These are phyloP conservation scores for Ananas comosus DNA, from an alignment of 176 grass and related monocot genomes.

Conservation along the genomic window DNA sequence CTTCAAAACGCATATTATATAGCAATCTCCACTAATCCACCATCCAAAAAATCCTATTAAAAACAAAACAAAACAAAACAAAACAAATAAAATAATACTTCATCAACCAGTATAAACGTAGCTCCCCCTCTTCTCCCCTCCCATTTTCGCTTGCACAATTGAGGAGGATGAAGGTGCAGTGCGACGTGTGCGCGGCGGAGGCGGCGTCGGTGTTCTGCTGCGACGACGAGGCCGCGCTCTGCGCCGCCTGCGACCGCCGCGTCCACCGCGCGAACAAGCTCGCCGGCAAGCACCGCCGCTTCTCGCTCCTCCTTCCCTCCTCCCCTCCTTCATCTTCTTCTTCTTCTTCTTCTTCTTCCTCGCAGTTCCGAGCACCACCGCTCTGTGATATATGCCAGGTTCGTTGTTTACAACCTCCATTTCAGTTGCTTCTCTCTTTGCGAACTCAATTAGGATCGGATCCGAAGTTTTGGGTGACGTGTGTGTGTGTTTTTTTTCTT, in stretches of 20 bases:
- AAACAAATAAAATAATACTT: too few species aligned
- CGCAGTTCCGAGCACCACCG: slow-evolving; percentile 17
- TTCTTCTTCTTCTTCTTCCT: slow-evolving; percentile 8
- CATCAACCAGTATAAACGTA: too few species aligned
- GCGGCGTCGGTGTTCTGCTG: slow-evolving; percentile 76
- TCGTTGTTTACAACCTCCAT: not conserved
- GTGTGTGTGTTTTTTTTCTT: not conserved
- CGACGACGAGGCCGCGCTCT: slow-evolving; percentile 85
- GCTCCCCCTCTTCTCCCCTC: too few species aligned
- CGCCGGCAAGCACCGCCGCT: slow-evolving; percentile 71
- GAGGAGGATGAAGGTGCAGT: slow-evolving; percentile 55
- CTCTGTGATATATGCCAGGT: slow-evolving; percentile 91
- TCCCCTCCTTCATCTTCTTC: not conserved
- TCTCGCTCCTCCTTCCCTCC: slow-evolving; percentile 33
- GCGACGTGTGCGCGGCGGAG: slow-evolving; percentile 61
- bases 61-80: too few species aligned
- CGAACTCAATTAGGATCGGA: not conserved
- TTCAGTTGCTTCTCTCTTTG: not conserved
- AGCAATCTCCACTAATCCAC: too few species aligned
- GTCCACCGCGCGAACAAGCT: slow-evolving; percentile 82
- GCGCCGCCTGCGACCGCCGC: slow-evolving; percentile 55
- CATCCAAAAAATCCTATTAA: too few species aligned
- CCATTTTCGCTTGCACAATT: too few species aligned
- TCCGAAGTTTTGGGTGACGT: too few species aligned
- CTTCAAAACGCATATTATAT: too few species aligned